A percentile compares a stretch with the other conserved stretches of the same genome.
Evolutionary conservation across 2,329 filamentous ascomycete species (phyloP).

Genomic region (Aspergillus thermomutatus): DNA sequence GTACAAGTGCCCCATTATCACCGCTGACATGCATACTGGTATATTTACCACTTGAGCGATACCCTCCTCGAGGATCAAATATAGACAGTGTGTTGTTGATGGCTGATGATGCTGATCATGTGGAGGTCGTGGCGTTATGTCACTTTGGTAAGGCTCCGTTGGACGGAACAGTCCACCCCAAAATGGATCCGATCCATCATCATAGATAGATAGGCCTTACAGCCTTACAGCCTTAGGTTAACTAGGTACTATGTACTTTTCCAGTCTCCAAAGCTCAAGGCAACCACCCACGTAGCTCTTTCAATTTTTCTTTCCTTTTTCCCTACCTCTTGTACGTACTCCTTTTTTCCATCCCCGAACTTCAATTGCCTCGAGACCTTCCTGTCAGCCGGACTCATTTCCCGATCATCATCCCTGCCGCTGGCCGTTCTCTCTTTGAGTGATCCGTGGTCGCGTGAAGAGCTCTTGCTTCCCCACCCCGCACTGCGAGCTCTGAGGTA

Average conservation of each 20-base stretch:
- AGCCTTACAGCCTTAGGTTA: not conserved
- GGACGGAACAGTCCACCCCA: not conserved
- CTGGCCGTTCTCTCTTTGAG: conserved; percentile 9
- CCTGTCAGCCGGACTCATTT: not conserved
- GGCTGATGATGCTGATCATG: too few relatives aligned
- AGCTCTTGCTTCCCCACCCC: conserved; percentile 15
- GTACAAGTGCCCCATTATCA: not conserved
- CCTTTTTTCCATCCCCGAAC: not conserved
- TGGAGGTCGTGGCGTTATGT: not conserved
- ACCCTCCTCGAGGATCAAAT: too few relatives aligned
- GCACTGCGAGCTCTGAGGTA: conserved; percentile 3
- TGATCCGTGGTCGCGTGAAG: conserved; percentile 14
- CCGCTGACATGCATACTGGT: not conserved
- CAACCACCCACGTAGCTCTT: not conserved
- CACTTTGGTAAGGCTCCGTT: not conserved
- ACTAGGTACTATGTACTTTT: not conserved
- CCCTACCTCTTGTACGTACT: not conserved
- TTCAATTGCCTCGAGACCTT: not conserved
- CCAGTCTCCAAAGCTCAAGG: not conserved
- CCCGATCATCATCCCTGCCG: conserved; percentile 4
- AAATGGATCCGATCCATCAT: not conserved
- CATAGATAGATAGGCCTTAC: not conserved
- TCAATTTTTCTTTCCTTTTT: not conserved
- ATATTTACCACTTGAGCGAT: not conserved
- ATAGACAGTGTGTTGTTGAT: too few relatives aligned